Evolutionary conservation across 2,329 filamentous ascomycete species (phyloP).

Genomic region (Penicillium hesseltinei): DNA sequence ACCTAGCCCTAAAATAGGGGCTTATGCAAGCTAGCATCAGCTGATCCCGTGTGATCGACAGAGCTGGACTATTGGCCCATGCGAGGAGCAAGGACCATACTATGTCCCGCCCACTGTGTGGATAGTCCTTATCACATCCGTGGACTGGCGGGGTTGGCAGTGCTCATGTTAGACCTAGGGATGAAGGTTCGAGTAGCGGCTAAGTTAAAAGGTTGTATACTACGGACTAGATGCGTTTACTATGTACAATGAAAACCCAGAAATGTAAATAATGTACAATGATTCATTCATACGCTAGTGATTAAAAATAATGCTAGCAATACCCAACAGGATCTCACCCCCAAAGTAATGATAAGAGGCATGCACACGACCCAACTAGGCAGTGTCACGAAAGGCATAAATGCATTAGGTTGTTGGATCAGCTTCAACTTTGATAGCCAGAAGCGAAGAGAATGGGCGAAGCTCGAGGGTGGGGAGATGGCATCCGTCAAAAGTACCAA

Average conservation of each 20-base stretch:
- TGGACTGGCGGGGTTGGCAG: not conserved
- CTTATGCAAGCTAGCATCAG: not conserved
- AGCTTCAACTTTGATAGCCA: conserved; percentile 17
- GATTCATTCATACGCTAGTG: conserved; percentile 23
- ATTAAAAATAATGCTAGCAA: conserved; percentile 26
- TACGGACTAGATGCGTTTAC: not conserved
- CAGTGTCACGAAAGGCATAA: not conserved
- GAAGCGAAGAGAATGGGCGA: conserved; percentile 16
- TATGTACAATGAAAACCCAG: not conserved
- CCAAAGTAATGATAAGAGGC: conserved; percentile 3
- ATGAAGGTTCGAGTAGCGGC: not conserved
- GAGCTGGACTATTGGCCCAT: not conserved
- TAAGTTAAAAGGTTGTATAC: not conserved
- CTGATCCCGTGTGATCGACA: conserved; percentile 1
- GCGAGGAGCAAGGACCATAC: not conserved
- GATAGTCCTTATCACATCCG: not conserved
- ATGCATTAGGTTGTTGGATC: conserved; percentile 7
- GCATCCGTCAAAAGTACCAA: conserved; percentile 19
- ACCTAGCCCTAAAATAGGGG: not conserved
- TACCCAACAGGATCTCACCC: conserved; percentile 12
- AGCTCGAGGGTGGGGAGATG: not conserved
- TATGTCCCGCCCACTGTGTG: not conserved
- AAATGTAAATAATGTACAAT: conserved; percentile 22
- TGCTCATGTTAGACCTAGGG: not conserved
- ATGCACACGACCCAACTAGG: conserved; percentile 3